phyloP scores from a whole-genome alignment of 306 rosid species.

The Heteromeles arbutifolia region DNA sequence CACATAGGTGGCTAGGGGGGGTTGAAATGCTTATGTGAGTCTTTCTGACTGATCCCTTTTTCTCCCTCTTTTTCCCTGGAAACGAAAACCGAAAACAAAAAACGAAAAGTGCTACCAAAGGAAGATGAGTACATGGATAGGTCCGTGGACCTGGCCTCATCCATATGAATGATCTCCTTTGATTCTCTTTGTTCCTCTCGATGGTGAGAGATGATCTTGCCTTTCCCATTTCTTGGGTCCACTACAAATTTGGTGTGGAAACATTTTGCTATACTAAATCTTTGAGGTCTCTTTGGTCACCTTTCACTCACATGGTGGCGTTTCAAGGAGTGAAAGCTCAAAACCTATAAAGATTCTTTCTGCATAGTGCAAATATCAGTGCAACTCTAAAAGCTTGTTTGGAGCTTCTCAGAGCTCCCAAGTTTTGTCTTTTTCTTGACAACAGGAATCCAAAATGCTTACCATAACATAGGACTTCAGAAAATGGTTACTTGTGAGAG shows the following conservation, averaged over 20 bases:
- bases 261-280: slow-evolving; percentile 4
- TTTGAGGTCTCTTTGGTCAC: slow-evolving; percentile 8
- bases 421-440: slow-evolving; percentile 11
- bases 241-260: slow-evolving; percentile 11
- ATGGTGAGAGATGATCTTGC: slow-evolving; percentile 42
- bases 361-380: background rate
- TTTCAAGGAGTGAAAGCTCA: background rate
- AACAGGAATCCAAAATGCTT: slow-evolving; percentile 4
- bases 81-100: background rate
- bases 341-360: slow-evolving; percentile 25
- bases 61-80: too few species aligned
- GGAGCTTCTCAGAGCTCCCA: slow-evolving; percentile 21
- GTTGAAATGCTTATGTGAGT: too few species aligned
- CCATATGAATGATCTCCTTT: slow-evolving; percentile 49
- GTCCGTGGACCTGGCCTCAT: slow-evolving; percentile 36
- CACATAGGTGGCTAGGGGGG: too few species aligned
- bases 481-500: background rate
- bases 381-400: background rate
- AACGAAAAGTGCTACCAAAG: background rate
- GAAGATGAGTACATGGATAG: background rate
- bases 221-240: slow-evolving; percentile 55
- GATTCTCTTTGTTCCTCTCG: slow-evolving; percentile 57
- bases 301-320: slow-evolving; percentile 33
- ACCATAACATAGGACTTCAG: background rate
- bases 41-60: too few species aligned